Conservation (phyloP, 192 early-diverging fungal species). For the Backusella mclennaniae region DNA sequence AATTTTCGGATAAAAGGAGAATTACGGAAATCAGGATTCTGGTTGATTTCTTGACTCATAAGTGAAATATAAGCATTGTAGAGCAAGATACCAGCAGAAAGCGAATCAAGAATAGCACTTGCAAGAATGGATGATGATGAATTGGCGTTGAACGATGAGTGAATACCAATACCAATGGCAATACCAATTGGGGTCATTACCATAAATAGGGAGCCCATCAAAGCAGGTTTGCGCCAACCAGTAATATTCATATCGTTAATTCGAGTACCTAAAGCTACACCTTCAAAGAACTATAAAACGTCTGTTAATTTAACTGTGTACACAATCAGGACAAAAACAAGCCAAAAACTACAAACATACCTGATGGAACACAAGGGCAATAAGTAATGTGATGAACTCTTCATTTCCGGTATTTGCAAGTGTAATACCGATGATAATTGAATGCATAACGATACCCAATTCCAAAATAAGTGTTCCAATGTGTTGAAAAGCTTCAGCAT, state of each 20-base stretch:
- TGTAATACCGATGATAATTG: conserved; percentile 75
- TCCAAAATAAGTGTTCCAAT: conserved; percentile 68
- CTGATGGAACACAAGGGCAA: conserved; percentile 78
- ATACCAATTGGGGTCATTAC: conserved; percentile 86
- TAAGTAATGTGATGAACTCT: conserved; percentile 58
- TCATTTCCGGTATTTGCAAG: conserved; percentile 57
- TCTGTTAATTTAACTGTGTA: neutral
- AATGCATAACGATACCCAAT: conserved; percentile 75
- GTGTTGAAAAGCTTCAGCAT: conserved; percentile 27
- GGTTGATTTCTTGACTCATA: conserved; percentile 68
- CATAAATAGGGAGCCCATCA: conserved; percentile 61
- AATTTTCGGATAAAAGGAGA: conserved; percentile 34
- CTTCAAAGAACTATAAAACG: conserved; percentile 42
- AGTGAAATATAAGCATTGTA: conserved; percentile 78
- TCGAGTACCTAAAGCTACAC: conserved; percentile 74
- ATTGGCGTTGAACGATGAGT: conserved; percentile 55
- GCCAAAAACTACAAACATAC: conserved; percentile 30
- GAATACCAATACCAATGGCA: conserved; percentile 73
- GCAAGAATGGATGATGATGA: conserved; percentile 54
- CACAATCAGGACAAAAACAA: neutral
- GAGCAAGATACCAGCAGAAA: conserved; percentile 81
- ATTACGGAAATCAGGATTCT: conserved; percentile 48
- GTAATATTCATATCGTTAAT: conserved; percentile 51
- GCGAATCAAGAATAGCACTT: conserved; percentile 75
- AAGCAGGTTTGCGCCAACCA: conserved; percentile 42